A percentile compares a stretch with the other conserved stretches of the same genome.
These are phyloP conservation scores for Aureobasidium melanogenum DNA, from an alignment of 2,329 filamentous ascomycete genomes.

Conservation along the genomic window DNA sequence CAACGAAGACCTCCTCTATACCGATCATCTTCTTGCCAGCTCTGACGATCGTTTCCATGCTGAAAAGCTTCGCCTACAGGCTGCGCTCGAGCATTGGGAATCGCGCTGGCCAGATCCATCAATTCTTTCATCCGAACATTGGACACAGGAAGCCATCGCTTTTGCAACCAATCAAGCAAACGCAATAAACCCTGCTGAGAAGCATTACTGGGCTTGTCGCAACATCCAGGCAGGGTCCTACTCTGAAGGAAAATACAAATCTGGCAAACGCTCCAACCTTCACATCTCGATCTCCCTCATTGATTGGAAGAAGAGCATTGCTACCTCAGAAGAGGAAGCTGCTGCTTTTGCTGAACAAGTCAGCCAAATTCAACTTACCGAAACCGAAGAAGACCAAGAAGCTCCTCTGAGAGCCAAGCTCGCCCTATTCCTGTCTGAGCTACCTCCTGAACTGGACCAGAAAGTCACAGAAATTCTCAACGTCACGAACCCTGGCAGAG, in stretches of 20 bases:
- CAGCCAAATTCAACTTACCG: background rate
- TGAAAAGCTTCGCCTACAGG: background rate
- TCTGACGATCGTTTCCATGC: background rate
- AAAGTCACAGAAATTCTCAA: background rate
- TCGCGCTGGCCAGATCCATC: background rate
- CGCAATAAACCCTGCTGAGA: background rate
- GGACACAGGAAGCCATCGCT: background rate
- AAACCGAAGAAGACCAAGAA: conserved; percentile 2
- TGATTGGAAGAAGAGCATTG: background rate
- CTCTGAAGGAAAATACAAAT: background rate
- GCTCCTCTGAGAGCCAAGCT: conserved; percentile 2
- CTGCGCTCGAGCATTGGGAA: background rate
- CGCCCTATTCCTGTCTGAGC: background rate
- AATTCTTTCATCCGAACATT: background rate
- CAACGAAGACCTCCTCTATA: background rate
- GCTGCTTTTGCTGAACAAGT: background rate
- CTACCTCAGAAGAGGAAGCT: background rate
- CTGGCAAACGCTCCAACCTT: background rate
- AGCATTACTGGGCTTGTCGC: background rate
- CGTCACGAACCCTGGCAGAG: background rate
- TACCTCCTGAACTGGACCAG: conserved; percentile 2
- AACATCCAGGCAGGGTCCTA: background rate
- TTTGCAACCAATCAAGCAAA: background rate
- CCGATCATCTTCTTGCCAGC: background rate
- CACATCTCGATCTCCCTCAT: background rate